Percentiles rank a stretch among this genome's conserved stretches.
Evolutionary conservation across 805 yeast species (phyloP).

Genomic region (Candida parachauliodes): DNA sequence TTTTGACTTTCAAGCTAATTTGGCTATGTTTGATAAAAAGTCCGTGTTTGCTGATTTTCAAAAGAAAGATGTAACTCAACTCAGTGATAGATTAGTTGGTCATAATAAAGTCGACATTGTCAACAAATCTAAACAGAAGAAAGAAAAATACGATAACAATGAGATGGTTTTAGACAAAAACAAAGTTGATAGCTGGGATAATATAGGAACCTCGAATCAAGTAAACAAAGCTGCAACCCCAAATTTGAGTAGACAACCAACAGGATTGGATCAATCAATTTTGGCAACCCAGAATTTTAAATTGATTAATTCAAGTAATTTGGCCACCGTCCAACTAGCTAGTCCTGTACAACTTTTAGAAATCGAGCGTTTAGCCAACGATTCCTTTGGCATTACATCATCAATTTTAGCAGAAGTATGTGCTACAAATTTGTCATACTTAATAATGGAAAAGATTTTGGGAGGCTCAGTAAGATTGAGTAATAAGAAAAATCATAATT

Average conservation of each 20-base stretch:
- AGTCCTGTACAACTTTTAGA: slow-evolving; percentile 79
- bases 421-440: slow-evolving; percentile 59
- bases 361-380: slow-evolving; percentile 58
- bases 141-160: slow-evolving; percentile 57
- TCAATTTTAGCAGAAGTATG: slow-evolving; percentile 58
- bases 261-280: not conserved
- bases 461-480: slow-evolving; percentile 68
- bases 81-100: slow-evolving; percentile 65
- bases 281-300: slow-evolving; percentile 11
- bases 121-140: slow-evolving; percentile 17
- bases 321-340: slow-evolving; percentile 51
- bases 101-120: slow-evolving; percentile 53
- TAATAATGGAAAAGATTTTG: slow-evolving; percentile 52
- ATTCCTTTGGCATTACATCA: slow-evolving; percentile 47
- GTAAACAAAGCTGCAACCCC: slow-evolving; percentile 13
- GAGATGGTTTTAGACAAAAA: slow-evolving; percentile 65
- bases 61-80: slow-evolving; percentile 56
- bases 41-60: slow-evolving; percentile 76
- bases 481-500: slow-evolving; percentile 60
- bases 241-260: slow-evolving; percentile 11
- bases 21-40: slow-evolving; percentile 77
- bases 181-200: slow-evolving; percentile 53
- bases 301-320: slow-evolving; percentile 17
- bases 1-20: slow-evolving; percentile 81
- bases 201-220: slow-evolving; percentile 22